Evolutionary conservation across 208 protist genomes (phyloP).

Genomic region (Acanthamoeba comandoni): DNA sequence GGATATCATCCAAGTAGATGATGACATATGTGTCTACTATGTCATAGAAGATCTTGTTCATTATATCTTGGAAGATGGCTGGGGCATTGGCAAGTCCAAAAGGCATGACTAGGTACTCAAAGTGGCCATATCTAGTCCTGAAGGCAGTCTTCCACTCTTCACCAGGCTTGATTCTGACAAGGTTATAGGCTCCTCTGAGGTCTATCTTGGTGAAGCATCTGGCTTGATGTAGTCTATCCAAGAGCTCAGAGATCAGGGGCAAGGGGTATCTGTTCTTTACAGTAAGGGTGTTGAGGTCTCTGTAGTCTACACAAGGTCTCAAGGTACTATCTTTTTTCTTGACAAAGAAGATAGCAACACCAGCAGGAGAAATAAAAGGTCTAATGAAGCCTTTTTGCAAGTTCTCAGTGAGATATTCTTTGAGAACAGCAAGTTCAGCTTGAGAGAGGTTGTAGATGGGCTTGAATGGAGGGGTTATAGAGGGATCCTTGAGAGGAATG

Average conservation of each 20-base stretch:
- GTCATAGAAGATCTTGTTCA: conserved; percentile 67
- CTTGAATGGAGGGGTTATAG: too few species aligned
- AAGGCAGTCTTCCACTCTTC: conserved; percentile 76
- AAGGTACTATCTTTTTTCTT: conserved; percentile 15
- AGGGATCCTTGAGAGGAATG: too few species aligned
- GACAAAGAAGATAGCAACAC: background rate
- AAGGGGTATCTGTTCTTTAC: conserved; percentile 69
- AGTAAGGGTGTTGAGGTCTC: conserved; percentile 72
- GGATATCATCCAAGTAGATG: too few species aligned
- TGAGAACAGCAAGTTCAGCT: too few species aligned
- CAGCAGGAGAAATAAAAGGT: background rate
- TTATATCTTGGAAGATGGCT: conserved; percentile 45
- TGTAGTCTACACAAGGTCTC: conserved; percentile 74
- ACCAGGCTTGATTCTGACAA: conserved; percentile 60
- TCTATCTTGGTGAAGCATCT: conserved; percentile 70
- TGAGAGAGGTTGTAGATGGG: too few species aligned
- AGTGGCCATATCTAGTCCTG: conserved; percentile 63
- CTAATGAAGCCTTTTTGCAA: too few species aligned
- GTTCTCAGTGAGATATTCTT: too few species aligned
- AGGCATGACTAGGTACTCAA: conserved; percentile 76
- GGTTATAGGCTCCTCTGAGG: conserved; percentile 69
- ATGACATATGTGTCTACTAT: background rate
- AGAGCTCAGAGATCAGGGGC: conserved; percentile 53
- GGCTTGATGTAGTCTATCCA: conserved; percentile 45
- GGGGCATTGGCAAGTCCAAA: conserved; percentile 78